A percentile compares a stretch with the other conserved stretches of the same genome.
These are phyloP conservation scores for Spergularia marina DNA, from an alignment of 148 eudicot genomes.

Conservation along the genomic window DNA sequence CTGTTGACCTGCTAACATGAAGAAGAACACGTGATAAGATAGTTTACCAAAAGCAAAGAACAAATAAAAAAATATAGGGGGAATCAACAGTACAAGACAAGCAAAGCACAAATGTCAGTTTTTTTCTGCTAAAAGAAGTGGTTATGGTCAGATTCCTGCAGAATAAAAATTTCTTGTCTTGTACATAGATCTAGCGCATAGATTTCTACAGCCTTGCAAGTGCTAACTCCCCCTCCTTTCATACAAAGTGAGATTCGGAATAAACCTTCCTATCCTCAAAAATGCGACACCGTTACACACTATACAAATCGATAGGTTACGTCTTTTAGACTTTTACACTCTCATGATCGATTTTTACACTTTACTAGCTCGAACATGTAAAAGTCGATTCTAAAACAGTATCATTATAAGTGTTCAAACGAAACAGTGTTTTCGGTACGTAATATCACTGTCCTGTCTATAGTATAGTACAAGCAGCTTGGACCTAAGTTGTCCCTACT, in stretches of 20 bases:
- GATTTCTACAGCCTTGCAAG: constrained; percentile 20
- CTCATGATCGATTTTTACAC: too few relatives aligned
- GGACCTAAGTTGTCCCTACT: too few relatives aligned
- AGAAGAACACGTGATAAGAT: constrained; percentile 9
- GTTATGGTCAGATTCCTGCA: constrained; percentile 24
- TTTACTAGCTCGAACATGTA: too few relatives aligned
- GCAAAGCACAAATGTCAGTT: constrained; percentile 32
- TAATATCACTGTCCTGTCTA: too few relatives aligned
- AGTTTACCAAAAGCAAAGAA: constrained; percentile 25
- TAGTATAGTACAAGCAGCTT: too few relatives aligned
- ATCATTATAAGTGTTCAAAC: too few relatives aligned
- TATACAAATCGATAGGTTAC: too few relatives aligned
- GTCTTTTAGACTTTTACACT: too few relatives aligned
- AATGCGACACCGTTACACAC: neutral
- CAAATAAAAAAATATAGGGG: constrained; percentile 6
- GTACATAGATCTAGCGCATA: constrained; percentile 12
- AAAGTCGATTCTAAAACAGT: too few relatives aligned
- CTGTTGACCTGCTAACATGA: constrained; percentile 33
- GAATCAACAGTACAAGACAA: constrained; percentile 31
- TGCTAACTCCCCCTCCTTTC: neutral
- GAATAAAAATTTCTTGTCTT: constrained; percentile 27
- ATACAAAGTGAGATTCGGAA: constrained; percentile 14
- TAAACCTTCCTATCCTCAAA: neutral
- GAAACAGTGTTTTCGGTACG: too few relatives aligned
- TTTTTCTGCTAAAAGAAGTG: constrained; percentile 24